Evolutionary conservation across 2,329 filamentous ascomycete genomes (phyloP).

Genomic region (Coniosporium tulheliwenetii): DNA sequence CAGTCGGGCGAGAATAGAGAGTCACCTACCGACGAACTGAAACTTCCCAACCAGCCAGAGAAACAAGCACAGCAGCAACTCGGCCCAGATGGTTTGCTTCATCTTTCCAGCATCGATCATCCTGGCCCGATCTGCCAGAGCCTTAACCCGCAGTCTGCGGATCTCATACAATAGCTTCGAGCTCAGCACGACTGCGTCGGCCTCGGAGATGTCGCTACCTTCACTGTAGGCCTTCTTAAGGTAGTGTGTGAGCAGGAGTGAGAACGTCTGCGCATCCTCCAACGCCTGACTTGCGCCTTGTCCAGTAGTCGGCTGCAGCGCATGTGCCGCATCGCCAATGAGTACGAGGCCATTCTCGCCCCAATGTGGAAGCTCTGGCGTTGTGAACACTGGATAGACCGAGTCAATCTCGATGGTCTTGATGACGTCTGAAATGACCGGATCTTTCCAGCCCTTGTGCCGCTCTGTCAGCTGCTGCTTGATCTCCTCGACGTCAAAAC

Average conservation of each 20-base stretch:
- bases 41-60: too few relatives aligned
- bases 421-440: conserved; percentile 19
- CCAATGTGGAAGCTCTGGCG: conserved; percentile 32
- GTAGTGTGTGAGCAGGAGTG: conserved; percentile 16
- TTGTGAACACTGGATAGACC: conserved; percentile 34
- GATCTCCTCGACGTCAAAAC: conserved; percentile 7
- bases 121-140: conserved; percentile 13
- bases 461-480: conserved; percentile 21
- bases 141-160: neutral
- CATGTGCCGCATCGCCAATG: conserved; percentile 42
- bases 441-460: conserved; percentile 30
- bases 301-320: conserved; percentile 36
- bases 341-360: conserved; percentile 32
- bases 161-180: neutral
- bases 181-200: neutral
- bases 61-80: too few relatives aligned
- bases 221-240: neutral
- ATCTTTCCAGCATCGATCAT: neutral
- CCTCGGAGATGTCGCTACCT: too few relatives aligned
- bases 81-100: conserved; percentile 3
- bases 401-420: conserved; percentile 20
- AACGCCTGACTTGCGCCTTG: conserved; percentile 41
- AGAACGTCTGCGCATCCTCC: conserved; percentile 36
- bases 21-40: too few relatives aligned
- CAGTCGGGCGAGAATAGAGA: too few relatives aligned